These are phyloP conservation scores for Exophiala viscosa DNA, from an alignment of 2,329 filamentous ascomycete genomes.

Conservation along the genomic window DNA sequence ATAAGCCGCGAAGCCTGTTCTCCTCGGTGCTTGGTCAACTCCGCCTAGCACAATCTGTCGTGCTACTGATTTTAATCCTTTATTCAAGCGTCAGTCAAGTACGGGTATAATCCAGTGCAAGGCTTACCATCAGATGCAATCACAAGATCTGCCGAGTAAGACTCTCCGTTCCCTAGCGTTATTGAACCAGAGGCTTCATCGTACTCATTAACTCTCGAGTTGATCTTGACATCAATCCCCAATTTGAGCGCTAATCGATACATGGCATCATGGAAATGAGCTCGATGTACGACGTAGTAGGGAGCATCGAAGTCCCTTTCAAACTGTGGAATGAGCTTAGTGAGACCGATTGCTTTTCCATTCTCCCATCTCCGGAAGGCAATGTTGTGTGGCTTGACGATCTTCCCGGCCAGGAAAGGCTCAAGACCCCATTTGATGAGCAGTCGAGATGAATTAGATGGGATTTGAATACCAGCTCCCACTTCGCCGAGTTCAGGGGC, in stretches of 20 bases:
- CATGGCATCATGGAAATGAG: conserved; percentile 24
- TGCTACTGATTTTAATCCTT: conserved; percentile 25
- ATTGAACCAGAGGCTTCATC: conserved; percentile 30
- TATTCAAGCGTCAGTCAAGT: not conserved
- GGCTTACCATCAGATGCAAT: conserved; percentile 38
- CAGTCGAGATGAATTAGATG: conserved; percentile 32
- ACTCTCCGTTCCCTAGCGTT: conserved; percentile 31
- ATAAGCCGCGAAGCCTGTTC: conserved; percentile 25
- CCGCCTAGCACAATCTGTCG: conserved; percentile 25
- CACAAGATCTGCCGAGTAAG: conserved; percentile 35
- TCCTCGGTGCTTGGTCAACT: conserved; percentile 10
- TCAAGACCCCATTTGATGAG: conserved; percentile 30
- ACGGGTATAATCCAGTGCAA: too few species aligned
- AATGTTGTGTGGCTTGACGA: conserved; percentile 19
- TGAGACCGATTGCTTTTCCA: conserved; percentile 18
- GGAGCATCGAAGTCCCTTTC: conserved; percentile 22
- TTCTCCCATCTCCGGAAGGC: conserved; percentile 22
- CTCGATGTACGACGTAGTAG: conserved; percentile 22
- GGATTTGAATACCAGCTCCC: conserved; percentile 32
- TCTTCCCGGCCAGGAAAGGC: conserved; percentile 15
- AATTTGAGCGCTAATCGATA: conserved; percentile 16
- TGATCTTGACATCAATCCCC: conserved; percentile 18
- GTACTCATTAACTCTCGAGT: conserved; percentile 28
- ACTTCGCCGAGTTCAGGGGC: conserved; percentile 20
- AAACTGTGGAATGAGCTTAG: conserved; percentile 21